phyloP scores from a whole-genome alignment of 2,329 filamentous ascomycete genomes.

The Exophiala mesophila region DNA sequence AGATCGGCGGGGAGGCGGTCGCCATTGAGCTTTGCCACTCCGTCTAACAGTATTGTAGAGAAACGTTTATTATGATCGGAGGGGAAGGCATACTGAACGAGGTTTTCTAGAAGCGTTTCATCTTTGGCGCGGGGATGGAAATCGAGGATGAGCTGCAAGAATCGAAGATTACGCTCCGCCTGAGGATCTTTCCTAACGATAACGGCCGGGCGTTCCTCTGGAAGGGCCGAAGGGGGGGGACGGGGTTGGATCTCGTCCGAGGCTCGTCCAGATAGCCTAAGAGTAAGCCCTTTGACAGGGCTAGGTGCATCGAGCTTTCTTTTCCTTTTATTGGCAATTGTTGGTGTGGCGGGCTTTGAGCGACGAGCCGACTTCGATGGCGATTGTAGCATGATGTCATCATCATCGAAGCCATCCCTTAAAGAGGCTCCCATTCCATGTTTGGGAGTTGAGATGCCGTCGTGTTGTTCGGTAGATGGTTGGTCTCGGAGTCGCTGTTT shows the following conservation, averaged over 20 bases:
- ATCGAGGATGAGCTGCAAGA: constrained; percentile 53
- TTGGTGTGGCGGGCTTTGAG: constrained; percentile 51
- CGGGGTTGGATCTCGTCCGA: constrained; percentile 7
- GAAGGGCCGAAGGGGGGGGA: constrained; percentile 28
- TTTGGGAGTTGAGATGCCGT: constrained; percentile 42
- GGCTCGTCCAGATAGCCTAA: constrained; percentile 23
- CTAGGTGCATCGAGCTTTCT: constrained; percentile 48
- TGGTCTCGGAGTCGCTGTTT: constrained; percentile 34
- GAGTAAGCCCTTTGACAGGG: constrained; percentile 42
- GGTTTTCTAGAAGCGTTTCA: constrained; percentile 50
- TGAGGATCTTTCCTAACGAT: constrained; percentile 20
- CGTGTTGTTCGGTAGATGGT: constrained; percentile 31
- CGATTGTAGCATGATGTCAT: constrained; percentile 53
- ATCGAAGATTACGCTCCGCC: constrained; percentile 31
- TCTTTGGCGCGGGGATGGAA: constrained; percentile 47
- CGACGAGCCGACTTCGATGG: constrained; percentile 48
- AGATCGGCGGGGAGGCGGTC: constrained; percentile 47
- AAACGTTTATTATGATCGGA: constrained; percentile 46
- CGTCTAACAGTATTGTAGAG: constrained; percentile 52
- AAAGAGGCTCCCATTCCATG: constrained; percentile 41
- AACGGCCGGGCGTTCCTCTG: constrained; percentile 8
- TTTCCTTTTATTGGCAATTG: constrained; percentile 55
- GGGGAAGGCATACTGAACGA: constrained; percentile 51
- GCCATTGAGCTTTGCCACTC: constrained; percentile 40
- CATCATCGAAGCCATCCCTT: constrained; percentile 61